A percentile compares a stretch with the other conserved stretches of the same genome.
phyloP scores from a whole-genome alignment of 2,329 filamentous ascomycete species.

The Knufia fluminis region DNA sequence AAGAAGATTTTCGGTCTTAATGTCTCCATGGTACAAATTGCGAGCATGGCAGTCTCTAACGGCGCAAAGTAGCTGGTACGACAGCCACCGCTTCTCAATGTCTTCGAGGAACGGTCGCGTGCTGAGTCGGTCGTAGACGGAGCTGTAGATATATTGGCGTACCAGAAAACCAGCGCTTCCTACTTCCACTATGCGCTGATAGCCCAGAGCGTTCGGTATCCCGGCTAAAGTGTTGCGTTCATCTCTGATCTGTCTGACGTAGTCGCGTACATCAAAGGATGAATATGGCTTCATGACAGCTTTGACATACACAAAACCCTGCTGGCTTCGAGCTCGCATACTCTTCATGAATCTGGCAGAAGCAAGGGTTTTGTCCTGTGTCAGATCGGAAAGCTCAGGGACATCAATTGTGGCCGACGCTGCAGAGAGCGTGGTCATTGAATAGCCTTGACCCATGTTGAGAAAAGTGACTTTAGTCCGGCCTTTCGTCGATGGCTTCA shows the following conservation, averaged over 20 bases:
- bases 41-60: slow-evolving; percentile 82
- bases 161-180: slow-evolving; percentile 86
- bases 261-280: slow-evolving; percentile 67
- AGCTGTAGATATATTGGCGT: slow-evolving; percentile 91
- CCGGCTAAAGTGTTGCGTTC: slow-evolving; percentile 71
- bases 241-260: slow-evolving; percentile 67
- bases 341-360: slow-evolving; percentile 95
- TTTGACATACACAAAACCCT: slow-evolving; percentile 89
- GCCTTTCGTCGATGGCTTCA: neutral
- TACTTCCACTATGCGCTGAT: slow-evolving; percentile 86
- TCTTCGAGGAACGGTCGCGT: slow-evolving; percentile 93
- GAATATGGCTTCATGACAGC: slow-evolving; percentile 87
- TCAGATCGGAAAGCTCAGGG: slow-evolving; percentile 79
- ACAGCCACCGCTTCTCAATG: slow-evolving; percentile 97
- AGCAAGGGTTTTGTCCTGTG: slow-evolving; percentile 86
- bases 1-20: slow-evolving; percentile 94
- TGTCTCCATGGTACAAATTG: slow-evolving; percentile 91
- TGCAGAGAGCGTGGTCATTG: slow-evolving; percentile 79
- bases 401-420: slow-evolving; percentile 90
- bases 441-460: slow-evolving; percentile 93
- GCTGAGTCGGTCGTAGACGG: slow-evolving; percentile 88
- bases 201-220: slow-evolving; percentile 82
- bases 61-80: slow-evolving; percentile 88
- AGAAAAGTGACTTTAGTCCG: neutral
- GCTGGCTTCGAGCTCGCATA: slow-evolving; percentile 78